Evolutionary conservation across 345 rosid species (phyloP), one percentile per base, ranked within the genome.

Genomic region (Microthlaspi erraticum): DNA sequence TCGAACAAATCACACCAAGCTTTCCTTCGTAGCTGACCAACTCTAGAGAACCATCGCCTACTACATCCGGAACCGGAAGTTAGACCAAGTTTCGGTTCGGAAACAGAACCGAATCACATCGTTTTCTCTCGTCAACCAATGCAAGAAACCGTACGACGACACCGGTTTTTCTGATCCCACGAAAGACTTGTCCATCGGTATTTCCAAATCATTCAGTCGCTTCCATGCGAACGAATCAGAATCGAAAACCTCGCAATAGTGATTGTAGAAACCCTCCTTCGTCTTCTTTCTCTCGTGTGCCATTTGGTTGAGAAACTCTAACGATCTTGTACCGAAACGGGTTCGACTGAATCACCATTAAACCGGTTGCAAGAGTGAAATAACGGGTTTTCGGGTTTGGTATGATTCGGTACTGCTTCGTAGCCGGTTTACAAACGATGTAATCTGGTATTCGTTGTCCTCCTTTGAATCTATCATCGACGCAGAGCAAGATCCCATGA

Each of bases 341-440:
- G 9, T 26, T 23, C 0, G 42, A 36, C 0, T 23, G 60, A 55
- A 72, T 4, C 42, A 64, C 65, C 43, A 64, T 72, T 12, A 72
- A 17, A 45, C 77, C 71, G 4, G 14, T 11, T 8, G 32, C 41
- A 18, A 34, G 1, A 46, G 64, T 44, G 10, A 10, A 14, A 64
- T 16, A 72, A 37, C 70, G 48, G 10, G 64, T 64, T 44, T 72
- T 72, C 0, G 64, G 76, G 1, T 72, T 72, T 0, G 76, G 70
- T 63, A 64, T 72, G 50, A 63, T 23, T 7, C 45, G 63, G n/a
- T 44, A 44, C 38, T 72, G 57, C 3, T 64, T 63, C 8, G 70
- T 64, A 36, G 71, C 43, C 12, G 77, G 77, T 72, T 72, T 72
- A 38, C 71, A 64, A 8, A 72, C 59, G 11, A 64, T 64, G 59